Evolutionary conservation across 768 basidiomycete species (phyloP), one percentile per base, ranked within the genome.

Genomic region (Auricularia auricula-judae): DNA sequence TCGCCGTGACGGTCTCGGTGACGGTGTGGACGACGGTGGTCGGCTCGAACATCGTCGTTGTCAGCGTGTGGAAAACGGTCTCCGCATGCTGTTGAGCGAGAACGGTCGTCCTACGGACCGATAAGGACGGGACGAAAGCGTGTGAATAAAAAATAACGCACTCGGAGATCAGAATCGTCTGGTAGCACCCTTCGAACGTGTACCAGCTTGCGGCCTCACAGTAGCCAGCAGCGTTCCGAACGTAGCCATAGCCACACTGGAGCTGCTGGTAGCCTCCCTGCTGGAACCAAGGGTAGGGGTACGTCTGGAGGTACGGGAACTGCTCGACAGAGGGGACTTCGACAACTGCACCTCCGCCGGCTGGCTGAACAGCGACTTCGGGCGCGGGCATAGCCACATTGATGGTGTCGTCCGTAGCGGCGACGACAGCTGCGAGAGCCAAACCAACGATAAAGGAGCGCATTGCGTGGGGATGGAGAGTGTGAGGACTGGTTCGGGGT

Each of bases 201-300:
- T 70, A 76, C 74, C 88, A 89, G 62, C 80, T 79, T 71, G 82
- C 72, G 33, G 76, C 68, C 23, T 73, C 65, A 72, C 88, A 89
- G 60, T 76, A 78, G 39, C 85, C 86, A 71, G 86, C 80, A 10
- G 72, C 75, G 64, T 72, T 73, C 74, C 86, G 87, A 60, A 73
- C 69, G 70, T 85, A 85, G 33, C 87, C 88, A 71, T 90, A 90
- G 62, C 88, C 88, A 71, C 88, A 90, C 67, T 80, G 74, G 72
- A 89, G 74, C 72, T 78, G 81, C 72, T 79, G 77, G 74, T 89
- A 90, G 34, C 87, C 88, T 64, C 86, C 88, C 39, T 70, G 70
- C 73, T 76, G 76, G 76, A 86, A 87, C 36, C 80, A 77, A 12
- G 80, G 76, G 72, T 89, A 89, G 35, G 83, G 82, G 82, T 84